Percentiles rank a stretch among this genome's conserved stretches.
Conservation (phyloP, 2,329 filamentous ascomycete genomes). For the Alternaria postmessia region DNA sequence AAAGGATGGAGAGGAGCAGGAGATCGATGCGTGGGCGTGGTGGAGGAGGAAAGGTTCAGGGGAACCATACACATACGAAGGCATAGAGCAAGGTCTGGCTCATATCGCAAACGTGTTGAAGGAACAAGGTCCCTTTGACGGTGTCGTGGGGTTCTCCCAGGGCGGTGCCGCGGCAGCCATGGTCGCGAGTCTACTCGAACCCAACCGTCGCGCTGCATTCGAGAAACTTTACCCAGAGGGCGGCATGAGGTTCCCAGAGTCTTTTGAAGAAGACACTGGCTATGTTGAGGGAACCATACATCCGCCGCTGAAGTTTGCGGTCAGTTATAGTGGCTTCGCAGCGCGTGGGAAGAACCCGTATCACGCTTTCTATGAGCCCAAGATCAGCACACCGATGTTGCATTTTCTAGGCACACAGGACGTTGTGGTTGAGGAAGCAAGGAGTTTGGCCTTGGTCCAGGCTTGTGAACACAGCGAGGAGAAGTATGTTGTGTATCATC, state of each 20-base stretch:
- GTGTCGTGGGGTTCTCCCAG: constrained; percentile 49
- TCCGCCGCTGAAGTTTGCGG: constrained; percentile 71
- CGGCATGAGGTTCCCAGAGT: constrained; percentile 62
- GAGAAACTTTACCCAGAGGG: constrained; percentile 47
- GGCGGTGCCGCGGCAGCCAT: constrained; percentile 70
- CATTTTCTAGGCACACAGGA: constrained; percentile 87
- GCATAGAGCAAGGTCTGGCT: constrained; percentile 73
- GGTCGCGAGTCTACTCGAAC: constrained; percentile 75
- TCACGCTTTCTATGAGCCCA: constrained; percentile 75
- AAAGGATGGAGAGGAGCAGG: constrained; percentile 57
- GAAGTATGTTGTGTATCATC: constrained; percentile 71
- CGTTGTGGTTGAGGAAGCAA: constrained; percentile 82
- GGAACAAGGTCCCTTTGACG: constrained; percentile 47
- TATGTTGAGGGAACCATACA: constrained; percentile 52
- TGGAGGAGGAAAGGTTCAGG: constrained; percentile 71
- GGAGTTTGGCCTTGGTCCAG: constrained; percentile 73
- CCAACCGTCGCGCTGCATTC: constrained; percentile 59
- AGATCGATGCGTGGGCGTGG: constrained; percentile 81
- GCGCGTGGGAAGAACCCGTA: constrained; percentile 68
- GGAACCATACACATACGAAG: constrained; percentile 66
- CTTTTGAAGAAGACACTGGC: constrained; percentile 45
- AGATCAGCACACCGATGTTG: constrained; percentile 77
- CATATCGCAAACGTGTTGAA: constrained; percentile 60
- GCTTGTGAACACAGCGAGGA: constrained; percentile 64
- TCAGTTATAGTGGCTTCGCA: constrained; percentile 80